phyloP scores from a whole-genome alignment of 768 basidiomycete species.

The Rhizopogon vesiculosus region DNA sequence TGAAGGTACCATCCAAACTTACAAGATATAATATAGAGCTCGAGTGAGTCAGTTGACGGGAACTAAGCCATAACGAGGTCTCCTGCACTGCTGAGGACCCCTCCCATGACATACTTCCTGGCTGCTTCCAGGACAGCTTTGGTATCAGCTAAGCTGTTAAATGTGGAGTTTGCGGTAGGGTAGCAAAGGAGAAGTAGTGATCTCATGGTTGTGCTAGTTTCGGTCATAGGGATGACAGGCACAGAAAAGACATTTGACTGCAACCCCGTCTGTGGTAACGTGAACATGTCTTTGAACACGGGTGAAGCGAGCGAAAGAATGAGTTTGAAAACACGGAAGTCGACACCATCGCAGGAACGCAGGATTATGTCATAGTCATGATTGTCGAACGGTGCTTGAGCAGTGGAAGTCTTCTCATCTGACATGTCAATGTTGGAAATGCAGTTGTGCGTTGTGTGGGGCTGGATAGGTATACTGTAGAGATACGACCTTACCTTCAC shows the following conservation, averaged over 20 bases:
- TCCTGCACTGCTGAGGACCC: too few species aligned
- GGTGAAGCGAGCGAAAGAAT: too few species aligned
- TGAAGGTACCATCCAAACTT: constrained; percentile 13
- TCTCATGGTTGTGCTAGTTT: constrained; percentile 12
- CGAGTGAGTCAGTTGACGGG: constrained; percentile 10
- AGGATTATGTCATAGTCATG: too few species aligned
- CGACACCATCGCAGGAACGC: too few species aligned
- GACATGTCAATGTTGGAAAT: not conserved
- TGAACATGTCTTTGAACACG: too few species aligned
- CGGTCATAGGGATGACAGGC: constrained; percentile 9
- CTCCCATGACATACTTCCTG: too few species aligned
- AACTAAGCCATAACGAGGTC: constrained; percentile 1
- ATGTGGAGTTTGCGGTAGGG: constrained; percentile 9
- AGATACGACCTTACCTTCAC: too few species aligned
- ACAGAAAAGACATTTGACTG: not conserved
- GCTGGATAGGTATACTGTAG: not conserved
- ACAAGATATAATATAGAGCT: constrained; percentile 23
- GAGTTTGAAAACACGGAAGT: too few species aligned
- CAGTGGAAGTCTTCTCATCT: not conserved
- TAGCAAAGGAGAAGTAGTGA: constrained; percentile 5
- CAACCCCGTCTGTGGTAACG: constrained; percentile 6
- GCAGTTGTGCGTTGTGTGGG: not conserved
- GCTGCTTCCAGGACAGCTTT: too few species aligned
- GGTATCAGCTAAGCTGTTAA: too few species aligned
- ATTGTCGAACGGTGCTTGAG: too few species aligned